These are phyloP conservation scores for Erodium trifolium DNA, from an alignment of 441 rosid species.

Conservation along the genomic window DNA sequence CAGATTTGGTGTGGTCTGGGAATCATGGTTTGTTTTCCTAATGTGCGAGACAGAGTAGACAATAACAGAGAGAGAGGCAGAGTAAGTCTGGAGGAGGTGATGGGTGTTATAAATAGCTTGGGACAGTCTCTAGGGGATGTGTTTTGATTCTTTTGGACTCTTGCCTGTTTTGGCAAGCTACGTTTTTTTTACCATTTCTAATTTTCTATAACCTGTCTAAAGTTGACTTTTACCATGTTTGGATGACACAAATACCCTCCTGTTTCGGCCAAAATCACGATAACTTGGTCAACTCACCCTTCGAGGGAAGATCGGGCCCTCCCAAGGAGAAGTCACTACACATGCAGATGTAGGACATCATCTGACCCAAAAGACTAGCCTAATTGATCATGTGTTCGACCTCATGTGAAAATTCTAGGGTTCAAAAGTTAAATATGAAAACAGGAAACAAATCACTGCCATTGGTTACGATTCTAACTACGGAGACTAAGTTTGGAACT, in stretches of 20 bases:
- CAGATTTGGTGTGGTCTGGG: slow-evolving; percentile 17
- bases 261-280: slow-evolving; percentile 19
- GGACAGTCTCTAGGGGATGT: slow-evolving; percentile 25
- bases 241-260: slow-evolving; percentile 32
- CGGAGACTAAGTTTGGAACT: too few relatives aligned
- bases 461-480: too few relatives aligned
- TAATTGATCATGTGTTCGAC: too few relatives aligned
- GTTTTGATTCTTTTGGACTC: slow-evolving; percentile 38
- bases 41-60: slow-evolving; percentile 45
- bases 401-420: too few relatives aligned
- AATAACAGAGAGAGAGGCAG: slow-evolving; percentile 29
- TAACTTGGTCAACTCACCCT: neutral
- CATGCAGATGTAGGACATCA: too few relatives aligned
- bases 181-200: slow-evolving; percentile 33
- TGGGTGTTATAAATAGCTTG: slow-evolving; percentile 66
- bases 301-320: too few relatives aligned
- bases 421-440: too few relatives aligned
- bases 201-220: slow-evolving; percentile 41
- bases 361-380: too few relatives aligned
- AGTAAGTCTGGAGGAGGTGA: slow-evolving; percentile 40
- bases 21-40: slow-evolving; percentile 27
- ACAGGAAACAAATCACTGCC: too few relatives aligned
- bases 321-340: too few relatives aligned
- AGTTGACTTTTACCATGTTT: slow-evolving; percentile 38
- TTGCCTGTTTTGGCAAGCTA: slow-evolving; percentile 45